Evolutionary conservation across 2,329 filamentous ascomycete species (phyloP).

Genomic region (Trichothecium roseum): DNA sequence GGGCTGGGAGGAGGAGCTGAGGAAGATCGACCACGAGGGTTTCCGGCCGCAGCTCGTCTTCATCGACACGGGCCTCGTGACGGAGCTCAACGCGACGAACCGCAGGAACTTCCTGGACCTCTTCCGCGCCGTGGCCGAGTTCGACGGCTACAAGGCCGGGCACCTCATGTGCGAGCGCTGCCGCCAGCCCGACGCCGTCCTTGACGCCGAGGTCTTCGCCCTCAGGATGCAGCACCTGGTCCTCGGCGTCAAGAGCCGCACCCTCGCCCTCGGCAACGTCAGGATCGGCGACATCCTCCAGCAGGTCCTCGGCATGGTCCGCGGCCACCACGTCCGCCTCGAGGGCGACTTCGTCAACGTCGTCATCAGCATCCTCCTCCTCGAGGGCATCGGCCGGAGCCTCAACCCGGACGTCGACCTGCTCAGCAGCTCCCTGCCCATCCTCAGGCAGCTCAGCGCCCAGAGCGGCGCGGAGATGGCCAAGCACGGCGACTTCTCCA

Average conservation of each 20-base stretch:
- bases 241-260: constrained; percentile 78
- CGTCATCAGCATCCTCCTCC: constrained; percentile 82
- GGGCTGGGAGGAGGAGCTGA: constrained; percentile 66
- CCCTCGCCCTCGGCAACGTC: constrained; percentile 84
- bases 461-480: constrained; percentile 62
- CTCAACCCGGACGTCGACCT: constrained; percentile 83
- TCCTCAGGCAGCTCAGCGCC: constrained; percentile 76
- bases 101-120: constrained; percentile 87
- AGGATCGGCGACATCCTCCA: constrained; percentile 94
- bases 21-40: constrained; percentile 72
- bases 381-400: constrained; percentile 87
- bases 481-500: constrained; percentile 65
- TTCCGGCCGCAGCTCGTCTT: constrained; percentile 93
- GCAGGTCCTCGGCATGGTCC: constrained; percentile 84
- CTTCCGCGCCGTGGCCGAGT: constrained; percentile 92
- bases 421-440: constrained; percentile 76
- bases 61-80: constrained; percentile 93
- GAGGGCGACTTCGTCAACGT: constrained; percentile 99
- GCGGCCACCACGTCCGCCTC: constrained; percentile 81
- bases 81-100: constrained; percentile 80
- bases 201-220: constrained; percentile 84
- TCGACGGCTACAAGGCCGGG: constrained; percentile 91
- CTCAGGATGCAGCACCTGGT: constrained; percentile 96
- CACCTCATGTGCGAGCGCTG: constrained; percentile 94
- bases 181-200: constrained; percentile 80